Conservation (phyloP, 805 yeast species). For the Teunomyces atbi region DNA sequence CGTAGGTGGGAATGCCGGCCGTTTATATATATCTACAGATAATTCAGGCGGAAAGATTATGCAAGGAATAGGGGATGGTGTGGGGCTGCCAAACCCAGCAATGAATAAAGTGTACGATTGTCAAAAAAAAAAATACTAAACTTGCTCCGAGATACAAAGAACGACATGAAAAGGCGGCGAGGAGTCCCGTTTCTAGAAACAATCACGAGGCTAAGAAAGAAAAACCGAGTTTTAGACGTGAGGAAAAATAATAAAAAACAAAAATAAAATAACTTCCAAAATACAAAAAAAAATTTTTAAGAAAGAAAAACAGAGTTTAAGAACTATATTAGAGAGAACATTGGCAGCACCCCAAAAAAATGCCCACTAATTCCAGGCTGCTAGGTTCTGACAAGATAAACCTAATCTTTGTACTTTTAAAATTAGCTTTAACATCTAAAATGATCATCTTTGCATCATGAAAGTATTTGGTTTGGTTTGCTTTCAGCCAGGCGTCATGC, state of each 20-base stretch:
- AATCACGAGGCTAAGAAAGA: conserved; percentile 2
- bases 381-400: not conserved
- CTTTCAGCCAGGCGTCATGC: not conserved
- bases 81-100: not conserved
- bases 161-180: conserved; percentile 1
- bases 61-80: conserved; percentile 4
- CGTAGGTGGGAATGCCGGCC: not conserved
- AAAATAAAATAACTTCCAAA: too few relatives aligned
- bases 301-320: too few relatives aligned
- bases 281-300: too few relatives aligned
- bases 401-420: not conserved
- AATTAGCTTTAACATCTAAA: not conserved
- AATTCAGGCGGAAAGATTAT: not conserved
- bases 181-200: not conserved
- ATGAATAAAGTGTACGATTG: conserved; percentile 3
- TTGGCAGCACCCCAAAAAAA: not conserved
- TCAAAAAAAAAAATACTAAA: not conserved
- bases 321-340: too few relatives aligned
- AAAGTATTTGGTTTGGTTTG: not conserved
- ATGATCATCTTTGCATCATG: not conserved
- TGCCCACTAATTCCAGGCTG: not conserved
- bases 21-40: not conserved
- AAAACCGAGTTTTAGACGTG: conserved; percentile 1
- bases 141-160: conserved; percentile 3
- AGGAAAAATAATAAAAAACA: not conserved